A percentile compares a stretch with the other conserved stretches of the same genome.
phyloP scores from a whole-genome alignment of 2,329 filamentous ascomycete species.

The Fusarium paranaense region DNA sequence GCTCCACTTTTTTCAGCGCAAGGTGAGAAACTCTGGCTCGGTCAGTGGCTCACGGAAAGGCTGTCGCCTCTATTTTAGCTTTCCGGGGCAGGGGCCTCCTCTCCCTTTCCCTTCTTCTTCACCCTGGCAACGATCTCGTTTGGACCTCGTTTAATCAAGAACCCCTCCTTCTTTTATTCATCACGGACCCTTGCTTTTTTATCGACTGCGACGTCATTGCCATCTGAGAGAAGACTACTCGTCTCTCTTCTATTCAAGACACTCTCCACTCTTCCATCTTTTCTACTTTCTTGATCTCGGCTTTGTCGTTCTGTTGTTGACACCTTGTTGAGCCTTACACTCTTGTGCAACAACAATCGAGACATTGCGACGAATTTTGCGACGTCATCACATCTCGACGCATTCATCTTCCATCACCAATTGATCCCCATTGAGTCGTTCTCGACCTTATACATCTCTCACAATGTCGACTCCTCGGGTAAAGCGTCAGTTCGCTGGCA shows the following conservation, averaged over 20 bases:
- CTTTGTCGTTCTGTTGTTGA: not conserved
- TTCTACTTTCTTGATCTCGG: conserved; percentile 2
- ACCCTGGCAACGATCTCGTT: conserved; percentile 31
- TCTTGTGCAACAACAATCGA: conserved; percentile 4
- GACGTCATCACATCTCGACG: conserved; percentile 12
- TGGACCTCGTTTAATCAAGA: conserved; percentile 13
- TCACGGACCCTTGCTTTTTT: conserved; percentile 24
- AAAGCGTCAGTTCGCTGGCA: conserved; percentile 72
- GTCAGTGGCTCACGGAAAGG: conserved; percentile 18
- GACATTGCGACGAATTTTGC: not conserved
- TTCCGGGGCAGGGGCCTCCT: conserved; percentile 6
- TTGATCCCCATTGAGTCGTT: not conserved
- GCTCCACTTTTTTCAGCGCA: not conserved
- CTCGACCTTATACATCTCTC: conserved; percentile 1
- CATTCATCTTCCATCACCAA: conserved; percentile 3
- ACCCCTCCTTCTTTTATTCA: conserved; percentile 24
- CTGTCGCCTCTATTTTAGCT: conserved; percentile 13
- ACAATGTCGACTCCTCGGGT: conserved; percentile 65
- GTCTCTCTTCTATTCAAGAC: conserved; percentile 10
- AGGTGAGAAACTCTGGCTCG: conserved; percentile 19
- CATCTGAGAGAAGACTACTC: not conserved
- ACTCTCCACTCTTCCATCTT: conserved; percentile 32
- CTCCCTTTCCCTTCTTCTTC: conserved; percentile 9
- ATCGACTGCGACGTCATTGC: conserved; percentile 32
- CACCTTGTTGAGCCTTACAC: not conserved